Evolutionary conservation across 345 rosid genomes (phyloP).

Genomic region (Acer saccharum): DNA sequence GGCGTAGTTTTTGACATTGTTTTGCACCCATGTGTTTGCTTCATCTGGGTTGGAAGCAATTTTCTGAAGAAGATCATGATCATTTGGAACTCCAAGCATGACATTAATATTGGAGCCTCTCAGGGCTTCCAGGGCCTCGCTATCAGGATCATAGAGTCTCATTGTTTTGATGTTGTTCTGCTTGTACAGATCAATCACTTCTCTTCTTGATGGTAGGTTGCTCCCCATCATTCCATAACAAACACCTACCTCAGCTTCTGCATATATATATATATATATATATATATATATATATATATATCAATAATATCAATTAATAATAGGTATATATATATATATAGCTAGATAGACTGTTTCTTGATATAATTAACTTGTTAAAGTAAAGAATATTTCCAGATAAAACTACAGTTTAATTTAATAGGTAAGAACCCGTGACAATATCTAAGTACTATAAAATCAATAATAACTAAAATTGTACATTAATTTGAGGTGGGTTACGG

Average conservation of each 20-base stretch:
- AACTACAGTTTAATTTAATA: too few relatives aligned
- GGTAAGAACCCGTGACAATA: too few relatives aligned
- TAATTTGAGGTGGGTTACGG: too few relatives aligned
- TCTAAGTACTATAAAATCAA: too few relatives aligned
- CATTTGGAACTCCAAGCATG: constrained; percentile 49
- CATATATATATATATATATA: neutral
- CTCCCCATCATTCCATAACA: constrained; percentile 65
- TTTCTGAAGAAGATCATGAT: constrained; percentile 18
- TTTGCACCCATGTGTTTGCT: constrained; percentile 45
- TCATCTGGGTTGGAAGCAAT: constrained; percentile 38
- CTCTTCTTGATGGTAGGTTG: constrained; percentile 49
- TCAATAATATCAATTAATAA: too few relatives aligned
- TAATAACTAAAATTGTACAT: too few relatives aligned
- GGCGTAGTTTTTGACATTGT: constrained; percentile 30
- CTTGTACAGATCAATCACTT: constrained; percentile 52
- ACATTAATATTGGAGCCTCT: constrained; percentile 53
- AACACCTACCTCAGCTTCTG: constrained; percentile 65
- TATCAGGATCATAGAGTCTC: constrained; percentile 34
- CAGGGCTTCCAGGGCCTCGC: constrained; percentile 43
- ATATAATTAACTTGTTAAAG: too few relatives aligned
- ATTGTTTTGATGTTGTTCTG: constrained; percentile 46
- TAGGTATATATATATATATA: too few relatives aligned
- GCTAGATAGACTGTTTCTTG: too few relatives aligned
- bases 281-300: neutral
- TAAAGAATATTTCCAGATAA: too few relatives aligned